Evolutionary conservation across 495 filamentous ascomycete genomes (phyloP).

Genomic region (Penicillium coprophilum): DNA sequence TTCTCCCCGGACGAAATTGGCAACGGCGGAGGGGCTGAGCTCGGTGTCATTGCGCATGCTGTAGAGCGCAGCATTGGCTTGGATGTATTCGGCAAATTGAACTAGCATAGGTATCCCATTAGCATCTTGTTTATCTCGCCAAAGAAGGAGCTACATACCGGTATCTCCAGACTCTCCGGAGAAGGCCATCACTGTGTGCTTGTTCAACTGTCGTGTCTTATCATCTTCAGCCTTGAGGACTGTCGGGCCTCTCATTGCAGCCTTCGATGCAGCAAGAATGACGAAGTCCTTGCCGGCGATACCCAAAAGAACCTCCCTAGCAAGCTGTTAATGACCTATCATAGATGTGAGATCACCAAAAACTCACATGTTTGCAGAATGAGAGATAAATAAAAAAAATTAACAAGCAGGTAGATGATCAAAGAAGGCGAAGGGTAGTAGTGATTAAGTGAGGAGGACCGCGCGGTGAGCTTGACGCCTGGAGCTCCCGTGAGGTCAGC

Average conservation of each 20-base stretch:
- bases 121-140: slow-evolving; percentile 10
- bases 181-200: slow-evolving; percentile 94
- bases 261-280: slow-evolving; percentile 95
- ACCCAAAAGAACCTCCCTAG: slow-evolving; percentile 95
- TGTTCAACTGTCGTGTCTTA: slow-evolving; percentile 88
- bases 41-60: slow-evolving; percentile 96
- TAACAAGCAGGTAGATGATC: slow-evolving; percentile 16
- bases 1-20: slow-evolving; percentile 89
- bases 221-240: slow-evolving; percentile 95
- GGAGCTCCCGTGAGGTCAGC: slow-evolving; percentile 41
- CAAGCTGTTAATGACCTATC: slow-evolving; percentile 23
- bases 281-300: slow-evolving; percentile 99
- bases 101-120: slow-evolving; percentile 53
- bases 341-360: neutral
- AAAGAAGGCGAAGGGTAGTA: slow-evolving; percentile 16
- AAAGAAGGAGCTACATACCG: slow-evolving; percentile 52
- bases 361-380: slow-evolving; percentile 38
- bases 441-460: slow-evolving; percentile 29
- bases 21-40: slow-evolving; percentile 81
- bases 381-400: slow-evolving; percentile 6
- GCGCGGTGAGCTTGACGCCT: slow-evolving; percentile 49
- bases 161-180: slow-evolving; percentile 96
- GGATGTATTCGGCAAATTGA: slow-evolving; percentile 98
- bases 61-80: slow-evolving; percentile 97
- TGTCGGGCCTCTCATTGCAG: slow-evolving; percentile 93